phyloP scores from a whole-genome alignment of 176 grass and related monocot species.

The Triticum timopheevii region DNA sequence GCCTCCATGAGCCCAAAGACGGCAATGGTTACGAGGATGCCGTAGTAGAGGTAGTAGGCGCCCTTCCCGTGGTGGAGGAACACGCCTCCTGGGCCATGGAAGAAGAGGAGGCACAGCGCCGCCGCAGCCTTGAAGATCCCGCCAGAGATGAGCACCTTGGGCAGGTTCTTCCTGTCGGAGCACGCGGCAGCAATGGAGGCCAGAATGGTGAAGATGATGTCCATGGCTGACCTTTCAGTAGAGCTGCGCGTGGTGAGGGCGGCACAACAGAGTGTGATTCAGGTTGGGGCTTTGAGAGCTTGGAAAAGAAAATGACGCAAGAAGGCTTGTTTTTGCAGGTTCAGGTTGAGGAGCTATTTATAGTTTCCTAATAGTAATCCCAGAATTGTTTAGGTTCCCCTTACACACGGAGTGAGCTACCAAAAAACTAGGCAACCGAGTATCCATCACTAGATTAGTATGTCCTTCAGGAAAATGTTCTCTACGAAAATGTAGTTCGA shows the following conservation, averaged over 20 bases:
- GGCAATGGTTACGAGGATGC: background rate
- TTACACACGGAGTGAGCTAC: no score
- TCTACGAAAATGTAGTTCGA: no score
- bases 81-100: background rate
- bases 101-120: background rate
- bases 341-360: no score
- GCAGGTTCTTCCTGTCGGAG: background rate
- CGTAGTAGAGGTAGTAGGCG: background rate
- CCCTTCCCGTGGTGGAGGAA: constrained; percentile 15
- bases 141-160: background rate
- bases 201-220: background rate
- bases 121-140: background rate
- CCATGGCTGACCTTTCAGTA: background rate
- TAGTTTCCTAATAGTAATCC: no score
- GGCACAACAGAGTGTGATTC: no score
- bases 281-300: background rate
- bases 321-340: no score
- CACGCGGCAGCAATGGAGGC: background rate
- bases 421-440: no score
- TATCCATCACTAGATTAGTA: no score
- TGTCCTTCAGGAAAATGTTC: no score
- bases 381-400: no score
- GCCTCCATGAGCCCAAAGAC: constrained; percentile 16
- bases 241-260: background rate
- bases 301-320: no score